These are phyloP conservation scores for Henckelia pumila DNA, from an alignment of 257 asterid genomes.

Conservation along the genomic window DNA sequence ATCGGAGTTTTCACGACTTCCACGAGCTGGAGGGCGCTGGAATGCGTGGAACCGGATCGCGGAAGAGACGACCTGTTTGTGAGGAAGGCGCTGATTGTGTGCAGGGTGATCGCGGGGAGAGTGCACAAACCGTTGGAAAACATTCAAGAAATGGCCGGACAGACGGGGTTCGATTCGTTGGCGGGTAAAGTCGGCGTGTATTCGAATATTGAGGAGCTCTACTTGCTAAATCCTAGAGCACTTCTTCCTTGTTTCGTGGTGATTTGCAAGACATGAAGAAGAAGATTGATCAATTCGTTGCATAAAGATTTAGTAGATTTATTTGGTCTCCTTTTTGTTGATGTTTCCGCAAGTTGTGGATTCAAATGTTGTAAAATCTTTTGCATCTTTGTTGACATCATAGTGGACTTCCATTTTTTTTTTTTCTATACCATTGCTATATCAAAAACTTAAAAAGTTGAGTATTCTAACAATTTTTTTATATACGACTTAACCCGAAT, in stretches of 20 bases:
- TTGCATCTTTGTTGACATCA: too few species aligned
- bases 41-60: slow-evolving; percentile 34
- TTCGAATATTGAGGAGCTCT: slow-evolving; percentile 89
- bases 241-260: slow-evolving; percentile 91
- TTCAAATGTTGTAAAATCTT: too few species aligned
- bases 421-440: not conserved
- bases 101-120: slow-evolving; percentile 90
- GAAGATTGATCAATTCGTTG: not conserved
- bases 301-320: too few species aligned
- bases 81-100: slow-evolving; percentile 70
- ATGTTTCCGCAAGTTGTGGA: not conserved
- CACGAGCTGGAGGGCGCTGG: slow-evolving; percentile 76
- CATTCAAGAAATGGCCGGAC: slow-evolving; percentile 59
- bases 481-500: too few species aligned
- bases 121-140: slow-evolving; percentile 88
- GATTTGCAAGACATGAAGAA: slow-evolving; percentile 54
- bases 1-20: slow-evolving; percentile 87
- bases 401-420: not conserved
- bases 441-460: too few species aligned
- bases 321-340: too few species aligned
- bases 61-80: slow-evolving; percentile 30
- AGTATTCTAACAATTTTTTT: too few species aligned
- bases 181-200: slow-evolving; percentile 88
- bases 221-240: slow-evolving; percentile 79
- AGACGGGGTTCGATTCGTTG: slow-evolving; percentile 76